Conservation (phyloP, 352 stramenopile species). For the Pythium vanterpoolii region DNA sequence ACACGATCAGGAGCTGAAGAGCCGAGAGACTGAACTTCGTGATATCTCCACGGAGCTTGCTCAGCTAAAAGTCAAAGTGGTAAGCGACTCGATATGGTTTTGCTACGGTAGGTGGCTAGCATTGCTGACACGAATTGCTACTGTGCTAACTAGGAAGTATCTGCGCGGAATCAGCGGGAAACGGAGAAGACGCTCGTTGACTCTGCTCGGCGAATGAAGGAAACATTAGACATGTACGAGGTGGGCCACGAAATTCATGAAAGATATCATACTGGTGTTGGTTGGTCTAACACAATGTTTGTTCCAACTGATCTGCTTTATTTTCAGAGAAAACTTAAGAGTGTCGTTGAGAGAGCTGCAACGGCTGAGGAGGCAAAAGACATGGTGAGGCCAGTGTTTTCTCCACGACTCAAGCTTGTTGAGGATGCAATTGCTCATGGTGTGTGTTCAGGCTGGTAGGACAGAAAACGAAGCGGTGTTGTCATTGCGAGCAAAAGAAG, state of each 20-base stretch:
- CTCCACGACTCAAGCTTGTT: not conserved
- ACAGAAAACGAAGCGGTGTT: slow-evolving; percentile 48
- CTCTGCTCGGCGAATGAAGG: slow-evolving; percentile 32
- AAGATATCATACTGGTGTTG: not conserved
- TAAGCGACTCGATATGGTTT: not conserved
- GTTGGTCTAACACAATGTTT: slow-evolving; percentile 3
- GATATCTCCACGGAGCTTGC: slow-evolving; percentile 42
- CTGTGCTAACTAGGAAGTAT: slow-evolving; percentile 32
- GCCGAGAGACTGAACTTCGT: slow-evolving; percentile 49
- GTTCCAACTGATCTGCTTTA: not conserved
- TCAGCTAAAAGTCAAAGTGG: slow-evolving; percentile 52
- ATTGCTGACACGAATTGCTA: not conserved
- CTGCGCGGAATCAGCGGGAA: slow-evolving; percentile 46
- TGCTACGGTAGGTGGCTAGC: not conserved
- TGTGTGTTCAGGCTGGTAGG: not conserved
- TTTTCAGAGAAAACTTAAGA: slow-evolving; percentile 41
- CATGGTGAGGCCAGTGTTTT: slow-evolving; percentile 25
- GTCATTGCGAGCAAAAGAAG: slow-evolving; percentile 45
- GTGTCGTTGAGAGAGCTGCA: slow-evolving; percentile 41
- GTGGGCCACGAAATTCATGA: slow-evolving; percentile 5
- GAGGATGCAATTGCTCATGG: not conserved
- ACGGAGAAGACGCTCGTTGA: slow-evolving; percentile 47
- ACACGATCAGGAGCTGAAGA: slow-evolving; percentile 39
- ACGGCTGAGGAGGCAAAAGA: slow-evolving; percentile 59
- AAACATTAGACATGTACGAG: slow-evolving; percentile 44